Base-by-base conservation (phyloP, 1,139 yeast species). In the Pichia sp. region DNA sequence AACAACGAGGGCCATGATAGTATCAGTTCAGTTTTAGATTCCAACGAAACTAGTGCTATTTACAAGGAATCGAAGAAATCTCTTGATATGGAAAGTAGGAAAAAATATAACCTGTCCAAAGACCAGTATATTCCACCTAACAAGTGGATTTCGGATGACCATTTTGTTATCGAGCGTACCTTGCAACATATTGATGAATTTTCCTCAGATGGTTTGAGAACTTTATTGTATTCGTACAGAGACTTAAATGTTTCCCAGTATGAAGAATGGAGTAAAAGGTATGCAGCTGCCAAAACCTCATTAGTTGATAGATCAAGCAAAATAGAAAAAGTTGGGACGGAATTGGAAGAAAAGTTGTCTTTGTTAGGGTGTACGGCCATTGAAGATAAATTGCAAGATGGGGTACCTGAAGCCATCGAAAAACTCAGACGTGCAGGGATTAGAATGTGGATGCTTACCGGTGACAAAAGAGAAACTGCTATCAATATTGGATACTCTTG, bases 401-500 rank as follows among this genome's bases (percentile, higher is more conserved):
- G 99, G 11, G 99, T 93, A 0, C 87, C 97, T 30, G 97, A 90
- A 56, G 82, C 98, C 0, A 92, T 93, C 59, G 97, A 90, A 56
- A 90, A 90, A 66, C 77, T 93, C 44, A 80, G 97, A 63, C 78
- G 96, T 58, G 99, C 99, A 0, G 96, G 96, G 5, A 90, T 93
- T 56, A 89, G 86, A 66, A 73, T 95, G 75, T 93, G 99, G 99
- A 93, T 93, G 97, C 76, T 93, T 56, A 93, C 99, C 0, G 99
- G 99, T 53, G 99, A 93, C 67, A 93, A 93, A 67, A 77, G 97
- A 57, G 99, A 95, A 70, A 93, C 99, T 0, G 99, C 99, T 1
- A 90, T 93, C 57, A 93, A 90, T 66, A 93, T 93, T 69, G 99
- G 99, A 0, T 89, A 92, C 66, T 87, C 98, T 4, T 95, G 99